Base-by-base conservation (phyloP, 768 basidiomycete genomes). In the Trametes cubensis region DNA sequence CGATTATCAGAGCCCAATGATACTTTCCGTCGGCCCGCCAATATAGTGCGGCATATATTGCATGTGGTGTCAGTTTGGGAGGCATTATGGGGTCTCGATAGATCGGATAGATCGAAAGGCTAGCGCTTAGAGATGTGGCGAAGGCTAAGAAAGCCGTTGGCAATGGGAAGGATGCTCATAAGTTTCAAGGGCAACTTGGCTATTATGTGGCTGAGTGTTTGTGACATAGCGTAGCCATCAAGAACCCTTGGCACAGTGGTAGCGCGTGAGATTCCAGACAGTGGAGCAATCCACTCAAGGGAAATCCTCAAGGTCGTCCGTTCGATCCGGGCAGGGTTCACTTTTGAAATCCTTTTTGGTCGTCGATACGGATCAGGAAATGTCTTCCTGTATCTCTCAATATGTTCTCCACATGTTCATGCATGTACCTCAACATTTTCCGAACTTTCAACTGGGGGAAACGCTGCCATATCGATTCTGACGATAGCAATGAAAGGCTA, bases 271-370 rank as follows among this genome's bases (percentile, higher is more conserved):
- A 62, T 62, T 62, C 42, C 42, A 44, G 42, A 17, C 13, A 17
- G 42, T 44, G 42, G 34, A 34, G 53, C 53, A 55, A 42, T 20
- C 49, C 21, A 6, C 21, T 6, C 4, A n/a, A 39, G 44, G 49
- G 50, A 46, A 30, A 38, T 63, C 62, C 62, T 58, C 57, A 63
- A 63, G 62, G 62, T 63, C 57, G 52, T 63, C 62, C 62, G 62
- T 63, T 63, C 62, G 54, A 63, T 46, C 45, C 62, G 62, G 62
- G 62, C 52, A 58, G 62, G 62, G 62, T 63, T 63, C 62, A 63
- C n/a, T 17, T 52, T 54, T 58, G 49, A 26, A 2, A 6, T 14
- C 40, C 25, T 20, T 17, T n/a, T 50, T 21, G 4, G 3, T 28
- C 14, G 2, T 13, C n/a, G 4, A 18, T 44, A 20, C 15, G 17